Evolutionary conservation across 2,329 filamentous ascomycete genomes (phyloP), one percentile per base, ranked within the genome.

Genomic region (Botryosphaeria dothidea): DNA sequence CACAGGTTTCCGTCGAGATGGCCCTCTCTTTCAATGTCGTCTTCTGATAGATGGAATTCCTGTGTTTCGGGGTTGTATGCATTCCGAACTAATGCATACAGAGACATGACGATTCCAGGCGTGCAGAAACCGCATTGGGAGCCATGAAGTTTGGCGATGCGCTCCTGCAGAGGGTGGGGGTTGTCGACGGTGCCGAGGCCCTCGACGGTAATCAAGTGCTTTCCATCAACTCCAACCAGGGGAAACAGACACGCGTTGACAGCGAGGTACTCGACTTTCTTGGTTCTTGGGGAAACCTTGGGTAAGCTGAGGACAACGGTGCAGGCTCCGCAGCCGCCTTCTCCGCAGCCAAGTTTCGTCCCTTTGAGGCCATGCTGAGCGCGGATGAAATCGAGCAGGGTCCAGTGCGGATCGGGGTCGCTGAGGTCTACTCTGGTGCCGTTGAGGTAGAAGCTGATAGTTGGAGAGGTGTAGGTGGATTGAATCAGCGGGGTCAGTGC

Each of bases 41-140:
- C 69, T 11, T 73, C 72, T 51, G 71, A 75, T 9, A 78, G 70
- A 25, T 69, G 68, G 48, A 77, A 78, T 61, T 70, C 72, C 29
- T 72, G 70, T 4, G 72, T 75, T 29, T 76, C 74, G 1, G 72
- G 68, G 52, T 78, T 67, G 61, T 77, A 78, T 0, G 75, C 70
- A 66, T 98, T 98, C 66, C 94, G 85, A 38, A 98, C 82, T 43
- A 98, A 83, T 2, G 94, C 94, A 78, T 98, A 98, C 66, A 98
- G 79, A 75, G 85, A 84, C 88, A 98, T 98, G 65, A 98, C 93
- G 74, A 98, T 98, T 1, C 94, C 94, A 4, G 94, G 94, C 0
- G 94, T 98, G 75, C 94, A 98, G 78, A 98, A 98, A 0, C 93
- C 89, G 76, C 89, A 98, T 77, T 98, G 94, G 70, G 92, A 96